Evolutionary conservation across 768 basidiomycete species (phyloP).

Genomic region (Chalciporus piperatus): DNA sequence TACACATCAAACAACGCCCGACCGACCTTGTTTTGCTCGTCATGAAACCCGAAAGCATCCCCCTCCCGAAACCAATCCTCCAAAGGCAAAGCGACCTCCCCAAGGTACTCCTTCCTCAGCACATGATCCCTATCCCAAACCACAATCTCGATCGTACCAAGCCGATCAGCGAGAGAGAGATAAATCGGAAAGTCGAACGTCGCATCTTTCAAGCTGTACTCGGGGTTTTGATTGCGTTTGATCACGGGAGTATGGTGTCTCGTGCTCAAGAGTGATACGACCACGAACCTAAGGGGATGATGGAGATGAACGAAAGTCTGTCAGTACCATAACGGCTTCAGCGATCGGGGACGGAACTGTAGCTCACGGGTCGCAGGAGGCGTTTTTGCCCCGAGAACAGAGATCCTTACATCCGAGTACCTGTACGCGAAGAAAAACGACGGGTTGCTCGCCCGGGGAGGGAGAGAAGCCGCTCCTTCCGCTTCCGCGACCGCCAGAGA

Average conservation of each 20-base stretch:
- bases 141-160: slow-evolving; percentile 78
- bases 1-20: not conserved
- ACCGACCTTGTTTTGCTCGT: slow-evolving; percentile 67
- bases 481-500: slow-evolving; percentile 39
- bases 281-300: slow-evolving; percentile 55
- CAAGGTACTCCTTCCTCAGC: slow-evolving; percentile 85
- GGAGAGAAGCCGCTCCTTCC: slow-evolving; percentile 41
- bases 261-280: slow-evolving; percentile 55
- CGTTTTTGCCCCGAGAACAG: slow-evolving; percentile 60
- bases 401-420: slow-evolving; percentile 63
- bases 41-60: slow-evolving; percentile 50
- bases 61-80: slow-evolving; percentile 72
- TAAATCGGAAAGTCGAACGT: slow-evolving; percentile 91
- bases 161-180: slow-evolving; percentile 65
- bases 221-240: slow-evolving; percentile 70
- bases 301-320: not conserved
- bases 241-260: slow-evolving; percentile 71
- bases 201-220: slow-evolving; percentile 62
- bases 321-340: not conserved
- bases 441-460: slow-evolving; percentile 57
- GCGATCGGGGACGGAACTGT: not conserved
- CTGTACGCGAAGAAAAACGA: slow-evolving; percentile 67
- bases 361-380: slow-evolving; percentile 76
- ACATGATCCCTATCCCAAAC: slow-evolving; percentile 93
- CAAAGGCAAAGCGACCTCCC: slow-evolving; percentile 77